phyloP scores from a whole-genome alignment of 371 early-diverging fungal species.

The Aphelidium insulamus region DNA sequence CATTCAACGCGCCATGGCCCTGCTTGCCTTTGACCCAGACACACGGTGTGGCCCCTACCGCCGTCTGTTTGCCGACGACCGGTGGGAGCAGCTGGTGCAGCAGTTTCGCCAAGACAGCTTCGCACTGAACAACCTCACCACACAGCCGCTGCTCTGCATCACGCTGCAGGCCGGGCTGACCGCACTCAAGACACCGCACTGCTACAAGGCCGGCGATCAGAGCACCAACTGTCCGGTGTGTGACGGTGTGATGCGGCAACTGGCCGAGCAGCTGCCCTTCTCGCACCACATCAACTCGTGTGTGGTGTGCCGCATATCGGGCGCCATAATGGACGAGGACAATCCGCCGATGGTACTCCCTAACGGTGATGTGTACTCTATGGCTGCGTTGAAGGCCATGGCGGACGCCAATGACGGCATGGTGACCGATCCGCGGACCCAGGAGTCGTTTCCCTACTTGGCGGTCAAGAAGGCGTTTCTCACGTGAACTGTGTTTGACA shows the following conservation, averaged over 20 bases:
- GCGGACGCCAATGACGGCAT: slow-evolving; percentile 44
- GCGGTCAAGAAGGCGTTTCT: slow-evolving; percentile 71
- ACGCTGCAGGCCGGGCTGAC: slow-evolving; percentile 79
- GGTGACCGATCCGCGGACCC: slow-evolving; percentile 61
- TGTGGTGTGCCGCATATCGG: slow-evolving; percentile 72
- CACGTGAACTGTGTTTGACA: no score
- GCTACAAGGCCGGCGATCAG: slow-evolving; percentile 40
- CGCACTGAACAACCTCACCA: slow-evolving; percentile 55
- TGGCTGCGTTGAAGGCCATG: slow-evolving; percentile 56
- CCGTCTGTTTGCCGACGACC: slow-evolving; percentile 38
- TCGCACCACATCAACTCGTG: slow-evolving; percentile 83
- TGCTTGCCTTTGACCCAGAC: slow-evolving; percentile 50
- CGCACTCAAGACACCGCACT: slow-evolving; percentile 66
- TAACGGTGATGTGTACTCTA: slow-evolving; percentile 82
- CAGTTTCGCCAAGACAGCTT: slow-evolving; percentile 65
- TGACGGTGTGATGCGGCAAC: slow-evolving; percentile 45
- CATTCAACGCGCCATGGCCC: slow-evolving; percentile 61
- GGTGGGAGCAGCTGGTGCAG: slow-evolving; percentile 52
- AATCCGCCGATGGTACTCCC: slow-evolving; percentile 86
- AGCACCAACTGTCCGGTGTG: slow-evolving; percentile 91
- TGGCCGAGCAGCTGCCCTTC: slow-evolving; percentile 60
- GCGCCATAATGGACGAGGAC: slow-evolving; percentile 73
- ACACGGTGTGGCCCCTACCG: slow-evolving; percentile 53
- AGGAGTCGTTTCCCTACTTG: slow-evolving; percentile 24
- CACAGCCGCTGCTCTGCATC: slow-evolving; percentile 55